These are phyloP conservation scores for Tetrastigma voinierianum DNA, from an alignment of 164 flowering plant genomes.

Conservation along the genomic window DNA sequence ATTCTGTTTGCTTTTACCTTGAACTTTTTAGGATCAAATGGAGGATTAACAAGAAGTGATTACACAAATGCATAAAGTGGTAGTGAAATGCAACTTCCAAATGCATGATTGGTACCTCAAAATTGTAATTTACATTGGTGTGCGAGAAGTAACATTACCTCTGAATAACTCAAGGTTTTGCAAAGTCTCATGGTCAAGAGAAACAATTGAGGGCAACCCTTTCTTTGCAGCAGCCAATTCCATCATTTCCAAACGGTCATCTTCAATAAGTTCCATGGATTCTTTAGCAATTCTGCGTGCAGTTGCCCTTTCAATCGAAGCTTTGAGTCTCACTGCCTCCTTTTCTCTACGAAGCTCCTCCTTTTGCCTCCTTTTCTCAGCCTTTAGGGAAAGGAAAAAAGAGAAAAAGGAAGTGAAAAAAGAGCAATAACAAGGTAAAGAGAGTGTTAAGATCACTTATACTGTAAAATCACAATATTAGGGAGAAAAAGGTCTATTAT, in stretches of 20 bases:
- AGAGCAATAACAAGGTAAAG: background rate
- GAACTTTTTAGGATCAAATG: no score
- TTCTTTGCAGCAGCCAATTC: constrained; percentile 80
- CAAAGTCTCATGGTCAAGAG: constrained; percentile 73
- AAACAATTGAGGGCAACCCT: constrained; percentile 65
- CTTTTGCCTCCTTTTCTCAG: constrained; percentile 83
- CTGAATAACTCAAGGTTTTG: constrained; percentile 67
- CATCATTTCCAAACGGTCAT: constrained; percentile 95
- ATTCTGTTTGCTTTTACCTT: no score
- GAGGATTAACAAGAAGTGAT: no score
- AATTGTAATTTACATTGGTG: no score
- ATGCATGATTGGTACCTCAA: no score
- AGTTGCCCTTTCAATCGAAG: constrained; percentile 89
- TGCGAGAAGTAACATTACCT: constrained; percentile 40
- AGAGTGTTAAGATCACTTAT: constrained; percentile 1
- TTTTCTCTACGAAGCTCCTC: constrained; percentile 86
- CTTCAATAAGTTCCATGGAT: constrained; percentile 94
- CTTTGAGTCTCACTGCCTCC: constrained; percentile 77
- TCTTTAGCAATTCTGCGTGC: constrained; percentile 91
- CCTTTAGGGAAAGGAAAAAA: constrained; percentile 34
- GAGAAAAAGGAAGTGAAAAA: background rate
- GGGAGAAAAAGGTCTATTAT: background rate
- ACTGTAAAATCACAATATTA: background rate
- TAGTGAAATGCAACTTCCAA: no score
- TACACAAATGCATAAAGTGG: no score